Evolutionary conservation across 225 moss, liverwort and hornwort genomes (phyloP).

Genomic region (Pseudoscleropodium purum): DNA sequence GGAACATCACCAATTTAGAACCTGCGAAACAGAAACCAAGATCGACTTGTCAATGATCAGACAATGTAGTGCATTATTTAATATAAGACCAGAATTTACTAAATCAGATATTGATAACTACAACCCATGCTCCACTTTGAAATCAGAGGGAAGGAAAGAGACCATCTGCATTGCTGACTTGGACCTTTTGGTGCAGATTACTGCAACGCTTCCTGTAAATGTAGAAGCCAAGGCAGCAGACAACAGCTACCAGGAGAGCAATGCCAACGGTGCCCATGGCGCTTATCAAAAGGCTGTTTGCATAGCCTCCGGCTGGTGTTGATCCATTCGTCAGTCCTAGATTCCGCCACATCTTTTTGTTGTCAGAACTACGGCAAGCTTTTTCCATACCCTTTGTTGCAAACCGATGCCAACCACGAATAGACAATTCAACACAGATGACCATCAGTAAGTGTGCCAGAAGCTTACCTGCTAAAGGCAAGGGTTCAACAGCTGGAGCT

Average conservation of each 20-base stretch:
- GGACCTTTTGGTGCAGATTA: slow-evolving; percentile 23
- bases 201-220: slow-evolving; percentile 55
- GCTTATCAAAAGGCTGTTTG: slow-evolving; percentile 56
- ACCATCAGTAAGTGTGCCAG: not conserved
- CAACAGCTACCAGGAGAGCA: slow-evolving; percentile 54
- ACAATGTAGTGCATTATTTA: not conserved
- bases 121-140: not conserved
- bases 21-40: slow-evolving; percentile 25
- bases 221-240: slow-evolving; percentile 49
- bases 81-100: not conserved
- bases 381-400: not conserved
- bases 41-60: not conserved
- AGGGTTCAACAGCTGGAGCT: slow-evolving; percentile 2
- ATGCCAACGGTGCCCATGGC: slow-evolving; percentile 56
- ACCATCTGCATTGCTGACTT: slow-evolving; percentile 30
- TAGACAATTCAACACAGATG: not conserved
- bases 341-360: not conserved
- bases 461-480: slow-evolving; percentile 17
- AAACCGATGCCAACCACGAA: not conserved
- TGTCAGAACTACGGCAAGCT: not conserved
- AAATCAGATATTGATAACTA: not conserved
- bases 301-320: not conserved
- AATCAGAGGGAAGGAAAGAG: not conserved
- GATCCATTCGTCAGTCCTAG: slow-evolving; percentile 21
- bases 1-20: slow-evolving; percentile 76